These are phyloP conservation scores for Sicyos baderoa DNA, from an alignment of 306 rosid genomes.

Conservation along the genomic window DNA sequence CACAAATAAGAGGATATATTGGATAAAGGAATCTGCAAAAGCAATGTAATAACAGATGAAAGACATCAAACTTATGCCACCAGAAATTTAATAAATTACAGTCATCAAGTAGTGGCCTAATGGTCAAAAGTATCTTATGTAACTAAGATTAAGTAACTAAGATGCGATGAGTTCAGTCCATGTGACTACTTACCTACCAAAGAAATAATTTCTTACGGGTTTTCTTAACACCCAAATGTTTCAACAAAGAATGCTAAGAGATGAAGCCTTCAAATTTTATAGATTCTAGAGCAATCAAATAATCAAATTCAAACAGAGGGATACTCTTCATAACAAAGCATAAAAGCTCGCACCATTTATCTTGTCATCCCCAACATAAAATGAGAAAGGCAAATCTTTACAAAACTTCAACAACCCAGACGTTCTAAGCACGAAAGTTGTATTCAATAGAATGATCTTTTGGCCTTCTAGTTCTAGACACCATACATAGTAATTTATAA, in stretches of 20 bases:
- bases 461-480: background rate
- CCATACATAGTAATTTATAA: background rate
- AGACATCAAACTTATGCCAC: background rate
- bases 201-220: too few species aligned
- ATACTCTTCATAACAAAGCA: background rate
- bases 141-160: too few species aligned
- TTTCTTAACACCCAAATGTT: background rate
- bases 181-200: too few species aligned
- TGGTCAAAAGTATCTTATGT: too few species aligned
- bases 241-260: constrained; percentile 11
- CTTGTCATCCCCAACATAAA: constrained; percentile 8
- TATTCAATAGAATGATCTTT: background rate
- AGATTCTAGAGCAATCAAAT: background rate
- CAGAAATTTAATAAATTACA: background rate
- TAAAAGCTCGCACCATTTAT: background rate
- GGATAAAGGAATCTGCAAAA: constrained; percentile 89
- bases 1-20: constrained; percentile 83
- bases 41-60: constrained; percentile 13
- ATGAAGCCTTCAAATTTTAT: constrained; percentile 8
- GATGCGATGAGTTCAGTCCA: too few species aligned
- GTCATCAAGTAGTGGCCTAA: too few species aligned
- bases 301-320: background rate
- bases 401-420: constrained; percentile 2
- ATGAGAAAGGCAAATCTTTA: background rate
- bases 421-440: background rate